A percentile compares a stretch with the other conserved stretches of the same genome.
These are phyloP conservation scores for Oidiodendron maius DNA, from an alignment of 495 filamentous ascomycete genomes.

Conservation along the genomic window DNA sequence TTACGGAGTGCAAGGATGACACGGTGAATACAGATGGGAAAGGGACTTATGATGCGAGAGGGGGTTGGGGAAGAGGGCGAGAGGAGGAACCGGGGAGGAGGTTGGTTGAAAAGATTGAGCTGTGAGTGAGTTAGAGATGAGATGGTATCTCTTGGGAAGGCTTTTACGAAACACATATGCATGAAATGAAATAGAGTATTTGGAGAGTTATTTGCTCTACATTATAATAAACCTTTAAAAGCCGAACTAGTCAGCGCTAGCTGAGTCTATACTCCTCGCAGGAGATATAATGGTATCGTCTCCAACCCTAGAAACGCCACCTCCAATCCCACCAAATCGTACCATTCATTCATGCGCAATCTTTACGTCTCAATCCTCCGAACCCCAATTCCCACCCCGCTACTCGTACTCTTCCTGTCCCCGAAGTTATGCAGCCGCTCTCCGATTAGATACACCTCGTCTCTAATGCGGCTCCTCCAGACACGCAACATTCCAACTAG, in stretches of 20 bases:
- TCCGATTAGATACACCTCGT: slow-evolving; percentile 95
- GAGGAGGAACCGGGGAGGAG: slow-evolving; percentile 3
- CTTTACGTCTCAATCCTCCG: slow-evolving; percentile 17
- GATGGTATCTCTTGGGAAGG: no score
- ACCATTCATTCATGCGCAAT: not conserved
- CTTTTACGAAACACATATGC: no score
- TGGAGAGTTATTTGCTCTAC: no score
- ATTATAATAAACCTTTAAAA: no score
- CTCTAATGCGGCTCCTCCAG: slow-evolving; percentile 79
- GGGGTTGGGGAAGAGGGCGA: slow-evolving; percentile 1
- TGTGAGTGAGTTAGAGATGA: no score
- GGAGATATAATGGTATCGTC: no score
- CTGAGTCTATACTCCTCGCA: no score
- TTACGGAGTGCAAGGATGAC: slow-evolving; percentile 19
- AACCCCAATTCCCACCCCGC: not conserved
- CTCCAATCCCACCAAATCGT: no score
- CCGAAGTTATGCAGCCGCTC: slow-evolving; percentile 56
- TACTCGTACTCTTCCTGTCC: slow-evolving; percentile 12
- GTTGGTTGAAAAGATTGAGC: slow-evolving; percentile 18
- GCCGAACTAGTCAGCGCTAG: no score
- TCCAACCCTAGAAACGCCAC: no score
- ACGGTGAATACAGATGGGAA: slow-evolving; percentile 16
- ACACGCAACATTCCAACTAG: slow-evolving; percentile 58
- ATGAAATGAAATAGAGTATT: no score
- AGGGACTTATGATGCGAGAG: slow-evolving; percentile 4